Evolutionary conservation across 2,329 filamentous ascomycete genomes (phyloP).

Genomic region (Pezicula rhizophila): DNA sequence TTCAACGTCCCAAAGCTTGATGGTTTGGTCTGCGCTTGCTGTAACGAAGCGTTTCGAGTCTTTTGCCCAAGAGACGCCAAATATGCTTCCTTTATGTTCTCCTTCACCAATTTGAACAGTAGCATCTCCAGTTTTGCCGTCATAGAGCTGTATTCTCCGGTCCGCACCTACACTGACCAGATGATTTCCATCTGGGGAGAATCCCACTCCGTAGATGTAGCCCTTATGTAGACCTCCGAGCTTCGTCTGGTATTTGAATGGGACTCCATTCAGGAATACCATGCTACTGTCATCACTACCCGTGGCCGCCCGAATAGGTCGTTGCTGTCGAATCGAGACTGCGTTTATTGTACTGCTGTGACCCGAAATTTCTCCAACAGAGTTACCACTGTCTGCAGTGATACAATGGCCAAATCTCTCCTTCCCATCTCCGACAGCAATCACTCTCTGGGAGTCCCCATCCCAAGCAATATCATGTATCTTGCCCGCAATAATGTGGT

Average conservation of each 20-base stretch:
- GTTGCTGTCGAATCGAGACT: conserved; percentile 81
- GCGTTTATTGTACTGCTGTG: conserved; percentile 88
- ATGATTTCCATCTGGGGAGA: conserved; percentile 77
- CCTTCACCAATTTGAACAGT: conserved; percentile 71
- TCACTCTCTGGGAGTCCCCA: conserved; percentile 91
- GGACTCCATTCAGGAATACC: conserved; percentile 88
- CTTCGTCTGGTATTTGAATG: conserved; percentile 94
- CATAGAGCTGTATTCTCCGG: conserved; percentile 86
- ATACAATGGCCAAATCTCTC: conserved; percentile 92
- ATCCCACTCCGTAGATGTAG: conserved; percentile 82
- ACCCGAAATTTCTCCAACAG: conserved; percentile 86
- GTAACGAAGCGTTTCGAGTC: conserved; percentile 86
- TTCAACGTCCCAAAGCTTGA: conserved; percentile 90
- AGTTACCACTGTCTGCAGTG: conserved; percentile 92
- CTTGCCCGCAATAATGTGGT: conserved; percentile 85
- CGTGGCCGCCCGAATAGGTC: conserved; percentile 86
- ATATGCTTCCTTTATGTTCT: conserved; percentile 89
- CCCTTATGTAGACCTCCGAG: conserved; percentile 73
- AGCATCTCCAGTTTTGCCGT: conserved; percentile 89
- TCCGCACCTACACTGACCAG: conserved; percentile 92
- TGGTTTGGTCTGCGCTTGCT: conserved; percentile 87
- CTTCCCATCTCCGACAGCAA: conserved; percentile 91
- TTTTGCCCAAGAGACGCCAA: conserved; percentile 81
- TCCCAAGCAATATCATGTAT: conserved; percentile 98
- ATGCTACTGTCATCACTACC: conserved; percentile 84